Evolutionary conservation across 2,329 filamentous ascomycete genomes (phyloP).

Genomic region (Ophiosphaerella narmari): DNA sequence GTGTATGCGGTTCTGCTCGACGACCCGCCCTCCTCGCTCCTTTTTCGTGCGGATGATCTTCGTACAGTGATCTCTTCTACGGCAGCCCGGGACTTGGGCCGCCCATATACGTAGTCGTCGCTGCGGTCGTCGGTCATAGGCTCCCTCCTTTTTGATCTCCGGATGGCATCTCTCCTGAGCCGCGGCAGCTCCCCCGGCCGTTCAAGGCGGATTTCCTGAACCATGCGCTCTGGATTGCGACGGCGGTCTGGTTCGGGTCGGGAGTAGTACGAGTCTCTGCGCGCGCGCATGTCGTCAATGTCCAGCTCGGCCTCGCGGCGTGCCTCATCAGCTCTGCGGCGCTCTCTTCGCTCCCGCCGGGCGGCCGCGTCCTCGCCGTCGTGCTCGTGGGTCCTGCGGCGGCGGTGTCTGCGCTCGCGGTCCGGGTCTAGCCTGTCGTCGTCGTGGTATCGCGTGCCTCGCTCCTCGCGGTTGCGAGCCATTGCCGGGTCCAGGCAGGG

Average conservation of each 20-base stretch:
- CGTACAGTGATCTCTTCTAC: constrained; percentile 35
- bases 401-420: constrained; percentile 34
- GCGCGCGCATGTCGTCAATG: constrained; percentile 46
- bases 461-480: constrained; percentile 39
- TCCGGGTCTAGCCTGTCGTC: constrained; percentile 33
- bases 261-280: constrained; percentile 46
- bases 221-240: constrained; percentile 39
- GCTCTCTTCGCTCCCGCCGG: constrained; percentile 38
- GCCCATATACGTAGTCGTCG: constrained; percentile 40
- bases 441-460: constrained; percentile 38
- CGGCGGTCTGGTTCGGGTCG: constrained; percentile 37
- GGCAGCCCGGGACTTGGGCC: constrained; percentile 32
- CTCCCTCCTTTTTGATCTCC: constrained; percentile 32
- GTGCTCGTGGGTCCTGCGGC: constrained; percentile 29
- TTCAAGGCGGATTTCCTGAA: constrained; percentile 30
- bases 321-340: constrained; percentile 37
- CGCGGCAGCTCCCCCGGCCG: constrained; percentile 33
- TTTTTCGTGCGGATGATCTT: constrained; percentile 31
- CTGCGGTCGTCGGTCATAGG: constrained; percentile 26
- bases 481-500: constrained; percentile 36
- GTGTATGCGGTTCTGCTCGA: constrained; percentile 42
- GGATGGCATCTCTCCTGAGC: constrained; percentile 32
- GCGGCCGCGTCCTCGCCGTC: constrained; percentile 32
- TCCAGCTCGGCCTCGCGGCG: constrained; percentile 41
- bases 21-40: constrained; percentile 41